A percentile compares a stretch with the other conserved stretches of the same genome.
These are phyloP conservation scores for Scleromitrula shiraiana DNA, from an alignment of 2,329 filamentous ascomycete genomes.

Conservation along the genomic window DNA sequence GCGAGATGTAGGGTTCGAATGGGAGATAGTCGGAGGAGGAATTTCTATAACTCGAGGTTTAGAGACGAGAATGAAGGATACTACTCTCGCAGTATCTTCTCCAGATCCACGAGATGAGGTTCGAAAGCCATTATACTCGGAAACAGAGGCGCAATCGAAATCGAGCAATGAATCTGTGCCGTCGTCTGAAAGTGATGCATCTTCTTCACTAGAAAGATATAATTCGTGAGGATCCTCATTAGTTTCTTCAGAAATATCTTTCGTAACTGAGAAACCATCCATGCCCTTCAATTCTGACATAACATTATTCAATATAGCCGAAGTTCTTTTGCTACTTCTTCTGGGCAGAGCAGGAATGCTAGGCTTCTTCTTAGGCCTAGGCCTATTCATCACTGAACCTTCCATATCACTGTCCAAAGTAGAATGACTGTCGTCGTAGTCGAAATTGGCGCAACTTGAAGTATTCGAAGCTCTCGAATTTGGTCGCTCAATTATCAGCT, in stretches of 20 bases:
- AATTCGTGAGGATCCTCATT: constrained; percentile 43
- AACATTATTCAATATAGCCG: constrained; percentile 21
- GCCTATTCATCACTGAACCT: constrained; percentile 18
- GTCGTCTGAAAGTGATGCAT: constrained; percentile 54
- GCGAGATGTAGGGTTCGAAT: constrained; percentile 1
- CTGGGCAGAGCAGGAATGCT: constrained; percentile 21
- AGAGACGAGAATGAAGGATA: constrained; percentile 51
- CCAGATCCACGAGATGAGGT: constrained; percentile 29
- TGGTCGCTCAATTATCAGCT: constrained; percentile 10
- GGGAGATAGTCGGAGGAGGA: constrained; percentile 22
- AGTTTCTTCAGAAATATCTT: constrained; percentile 13
- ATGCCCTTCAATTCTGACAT: constrained; percentile 24
- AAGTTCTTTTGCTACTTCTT: constrained; percentile 22
- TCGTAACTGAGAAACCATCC: constrained; percentile 16
- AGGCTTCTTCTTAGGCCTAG: constrained; percentile 18
- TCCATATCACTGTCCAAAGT: constrained; percentile 26
- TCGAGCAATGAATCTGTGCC: constrained; percentile 46
- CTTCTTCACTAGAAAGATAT: constrained; percentile 60
- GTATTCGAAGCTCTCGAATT: constrained; percentile 8
- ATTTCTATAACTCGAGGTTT: constrained; percentile 44
- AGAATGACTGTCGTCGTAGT: constrained; percentile 20
- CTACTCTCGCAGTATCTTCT: constrained; percentile 49
- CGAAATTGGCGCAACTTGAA: constrained; percentile 18
- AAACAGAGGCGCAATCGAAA: constrained; percentile 27
- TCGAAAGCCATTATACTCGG: constrained; percentile 30